Percentiles rank a stretch among this genome's conserved stretches.
phyloP scores from a whole-genome alignment of 164 flowering plant species.

The Nelumbo lutea region DNA sequence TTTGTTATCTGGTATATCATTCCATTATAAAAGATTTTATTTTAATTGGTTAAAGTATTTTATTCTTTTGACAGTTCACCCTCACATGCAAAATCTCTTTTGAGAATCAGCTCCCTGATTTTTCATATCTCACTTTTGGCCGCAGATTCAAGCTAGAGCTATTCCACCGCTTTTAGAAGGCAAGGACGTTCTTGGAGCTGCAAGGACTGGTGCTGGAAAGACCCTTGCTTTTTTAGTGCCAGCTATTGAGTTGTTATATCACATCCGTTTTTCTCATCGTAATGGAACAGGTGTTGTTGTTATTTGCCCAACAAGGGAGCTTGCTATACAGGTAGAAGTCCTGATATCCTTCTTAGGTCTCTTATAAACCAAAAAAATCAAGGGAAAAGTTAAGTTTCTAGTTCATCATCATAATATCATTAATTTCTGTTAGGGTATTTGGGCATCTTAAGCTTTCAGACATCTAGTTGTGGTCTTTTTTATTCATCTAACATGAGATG shows the following conservation, averaged over 20 bases:
- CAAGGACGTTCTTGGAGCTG: constrained; percentile 93
- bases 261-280: constrained; percentile 53
- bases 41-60: too few species aligned
- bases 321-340: constrained; percentile 77
- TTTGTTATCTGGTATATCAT: too few species aligned
- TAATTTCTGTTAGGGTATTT: too few species aligned
- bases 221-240: constrained; percentile 92
- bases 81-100: neutral
- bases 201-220: constrained; percentile 96
- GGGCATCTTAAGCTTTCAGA: too few species aligned
- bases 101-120: neutral
- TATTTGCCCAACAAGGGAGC: constrained; percentile 96
- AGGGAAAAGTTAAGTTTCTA: too few species aligned
- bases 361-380: neutral
- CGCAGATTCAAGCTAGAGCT: constrained; percentile 85
- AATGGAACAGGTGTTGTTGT: constrained; percentile 90
- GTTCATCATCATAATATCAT: too few species aligned
- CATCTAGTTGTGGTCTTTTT: too few species aligned
- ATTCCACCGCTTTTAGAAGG: constrained; percentile 80
- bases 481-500: too few species aligned
- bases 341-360: neutral
- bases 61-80: neutral
- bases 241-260: constrained; percentile 74
- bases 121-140: constrained; percentile 3
- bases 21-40: too few species aligned